These are phyloP conservation scores for Gynostemma pentaphyllum DNA, from an alignment of 306 rosid species.

Conservation along the genomic window DNA sequence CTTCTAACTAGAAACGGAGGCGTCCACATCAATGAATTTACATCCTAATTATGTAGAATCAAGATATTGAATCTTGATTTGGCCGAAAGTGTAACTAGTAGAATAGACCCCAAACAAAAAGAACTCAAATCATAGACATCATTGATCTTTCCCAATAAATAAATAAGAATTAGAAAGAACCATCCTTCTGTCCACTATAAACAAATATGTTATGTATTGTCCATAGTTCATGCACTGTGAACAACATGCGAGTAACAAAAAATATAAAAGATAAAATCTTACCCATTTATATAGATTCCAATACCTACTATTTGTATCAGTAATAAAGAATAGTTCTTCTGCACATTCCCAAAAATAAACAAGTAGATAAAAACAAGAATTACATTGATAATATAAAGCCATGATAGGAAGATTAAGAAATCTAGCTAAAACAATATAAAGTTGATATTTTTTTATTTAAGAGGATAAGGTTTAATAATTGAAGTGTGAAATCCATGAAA, in stretches of 20 bases:
- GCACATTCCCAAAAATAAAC: slow-evolving; percentile 30
- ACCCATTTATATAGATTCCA: slow-evolving; percentile 99
- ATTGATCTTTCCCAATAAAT: no score
- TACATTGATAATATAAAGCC: background rate
- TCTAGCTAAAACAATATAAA: background rate
- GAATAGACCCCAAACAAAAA: no score
- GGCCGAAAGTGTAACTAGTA: no score
- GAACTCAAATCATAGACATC: no score
- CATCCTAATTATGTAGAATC: no score
- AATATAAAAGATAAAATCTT: slow-evolving; percentile 10
- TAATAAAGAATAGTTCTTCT: slow-evolving; percentile 78
- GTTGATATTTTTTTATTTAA: no score
- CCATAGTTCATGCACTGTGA: slow-evolving; percentile 4
- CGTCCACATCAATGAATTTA: background rate
- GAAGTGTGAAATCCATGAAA: no score
- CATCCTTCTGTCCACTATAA: background rate
- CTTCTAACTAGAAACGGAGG: background rate
- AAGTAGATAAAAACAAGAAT: background rate
- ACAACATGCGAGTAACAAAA: slow-evolving; percentile 8
- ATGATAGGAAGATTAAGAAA: background rate
- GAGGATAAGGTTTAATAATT: no score
- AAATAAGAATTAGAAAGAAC: background rate
- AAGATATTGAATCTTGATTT: no score
- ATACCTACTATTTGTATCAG: slow-evolving; percentile 70
- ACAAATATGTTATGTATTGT: background rate